Base-by-base conservation (phyloP, 2,329 filamentous ascomycete species). In the Emmonsia crescens region DNA sequence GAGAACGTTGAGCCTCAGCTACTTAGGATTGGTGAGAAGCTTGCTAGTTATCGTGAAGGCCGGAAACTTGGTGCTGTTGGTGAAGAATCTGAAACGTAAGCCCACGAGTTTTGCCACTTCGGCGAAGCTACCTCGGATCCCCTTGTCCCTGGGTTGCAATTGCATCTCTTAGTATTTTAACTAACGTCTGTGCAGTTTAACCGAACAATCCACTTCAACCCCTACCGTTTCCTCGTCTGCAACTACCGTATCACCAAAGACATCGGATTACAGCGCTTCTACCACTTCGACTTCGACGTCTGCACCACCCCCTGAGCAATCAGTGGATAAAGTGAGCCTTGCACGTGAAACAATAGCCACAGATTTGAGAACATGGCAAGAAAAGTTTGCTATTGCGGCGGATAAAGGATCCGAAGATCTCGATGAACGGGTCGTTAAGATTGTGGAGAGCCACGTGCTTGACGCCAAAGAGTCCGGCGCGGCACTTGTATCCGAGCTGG, bases 1-100 rank as follows among this genome's bases (percentile, higher is more conserved):
- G 87, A 96, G 70, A 96, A 96, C 68, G 92, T 99, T 3, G 92
- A 97, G 76, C 95, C 95, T 16, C 95, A 99, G 75, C 82, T 99
- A 16, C 84, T 93, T 61, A 90, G 91, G 69, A 97, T 99, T 69
- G 89, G 90, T 14, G 89, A 96, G 77, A 86, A 92, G 54, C 82
- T 99, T 12, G 92, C 91, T 48, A 79, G 77, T 64, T 81, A 81
- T 62, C 75, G 80, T 27, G 80, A 83, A 68, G 84, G 84, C 24
- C 84, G 83, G 71, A 85, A 84, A 67, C 68, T 88, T 27, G 81
- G 85, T 66, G 81, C 83, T 42, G 82, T 79, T 21, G 76, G 83
- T 49, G 81, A 85, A 56, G 80, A 83, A 51, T 73, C 80, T 59
- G 81, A 84, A 60, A 76, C 70, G 75, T 78, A 73, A 66, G 65